phyloP scores from a whole-genome alignment of 306 rosid species.

The Castanea sativa region DNA sequence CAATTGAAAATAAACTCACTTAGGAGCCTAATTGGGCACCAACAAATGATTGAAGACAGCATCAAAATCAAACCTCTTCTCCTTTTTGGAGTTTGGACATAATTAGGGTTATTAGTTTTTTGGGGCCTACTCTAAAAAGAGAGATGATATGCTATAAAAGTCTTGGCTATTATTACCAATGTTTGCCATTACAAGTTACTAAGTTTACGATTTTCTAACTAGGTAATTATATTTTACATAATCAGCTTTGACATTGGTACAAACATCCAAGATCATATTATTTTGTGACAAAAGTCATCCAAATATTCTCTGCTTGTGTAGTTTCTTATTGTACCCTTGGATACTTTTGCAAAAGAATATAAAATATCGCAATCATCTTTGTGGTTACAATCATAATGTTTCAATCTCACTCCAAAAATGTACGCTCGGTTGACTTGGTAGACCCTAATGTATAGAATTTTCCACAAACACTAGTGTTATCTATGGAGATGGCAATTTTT shows the following conservation, averaged over 20 bases:
- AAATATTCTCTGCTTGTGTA: not conserved
- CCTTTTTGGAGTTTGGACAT: constrained; percentile 18
- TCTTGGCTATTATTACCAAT: constrained; percentile 43
- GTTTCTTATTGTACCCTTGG: not conserved
- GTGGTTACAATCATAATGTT: not conserved
- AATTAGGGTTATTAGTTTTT: constrained; percentile 18
- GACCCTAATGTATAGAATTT: not conserved
- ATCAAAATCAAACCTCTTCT: constrained; percentile 5
- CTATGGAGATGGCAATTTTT: no score
- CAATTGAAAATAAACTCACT: constrained; percentile 10
- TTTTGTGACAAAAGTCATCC: not conserved
- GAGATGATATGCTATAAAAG: constrained; percentile 29
- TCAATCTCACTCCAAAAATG: not conserved
- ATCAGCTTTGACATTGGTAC: constrained; percentile 30
- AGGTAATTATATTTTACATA: constrained; percentile 27
- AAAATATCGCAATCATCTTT: not conserved
- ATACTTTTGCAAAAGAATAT: not conserved
- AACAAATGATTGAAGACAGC: constrained; percentile 23
- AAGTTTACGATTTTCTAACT: constrained; percentile 27
- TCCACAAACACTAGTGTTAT: not conserved
- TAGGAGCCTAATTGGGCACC: constrained; percentile 6
- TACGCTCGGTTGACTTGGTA: not conserved
- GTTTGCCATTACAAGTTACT: constrained; percentile 47
- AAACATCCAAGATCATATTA: constrained; percentile 22
- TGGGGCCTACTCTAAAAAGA: constrained; percentile 37